Base-by-base conservation (phyloP, 257 asterid genomes). In the Lithospermum erythrorhizon region DNA sequence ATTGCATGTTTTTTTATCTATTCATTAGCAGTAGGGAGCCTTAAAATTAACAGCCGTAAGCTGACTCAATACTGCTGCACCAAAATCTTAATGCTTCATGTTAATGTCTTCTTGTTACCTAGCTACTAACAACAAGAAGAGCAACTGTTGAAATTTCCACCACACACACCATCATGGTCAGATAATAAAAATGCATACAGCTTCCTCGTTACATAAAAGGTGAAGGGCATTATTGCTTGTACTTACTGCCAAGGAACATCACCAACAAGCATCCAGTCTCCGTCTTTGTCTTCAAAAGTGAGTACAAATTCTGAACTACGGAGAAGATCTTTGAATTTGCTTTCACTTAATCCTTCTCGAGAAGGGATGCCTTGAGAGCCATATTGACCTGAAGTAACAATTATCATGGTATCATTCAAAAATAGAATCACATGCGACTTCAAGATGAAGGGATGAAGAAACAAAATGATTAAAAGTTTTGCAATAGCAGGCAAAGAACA, bases 171-270 rank as follows among this genome's bases (percentile, higher is more conserved):
- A n/a, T n/a, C n/a, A n/a, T n/a, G n/a, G n/a, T n/a, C n/a, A n/a
- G n/a, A n/a, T n/a, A n/a, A n/a, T n/a, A n/a, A n/a, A n/a, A n/a
- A n/a, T n/a, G n/a, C n/a, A n/a, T n/a, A n/a, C n/a, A n/a, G n/a
- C n/a, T n/a, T n/a, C n/a, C n/a, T n/a, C n/a, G n/a, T n/a, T n/a
- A n/a, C n/a, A n/a, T n/a, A n/a, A n/a, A n/a, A n/a, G n/a, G n/a
- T 35, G 45, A 13, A 35, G 45, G 45, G 45, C 1, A 8, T 35
- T 3, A 35, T 35, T 35, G 45, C 14, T 9, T 17, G 62, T 9
- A 70, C 95, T 82, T 77, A 86, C 95, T 76, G 84, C 95, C 96
- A 90, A 20, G 98, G 98, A 41, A 90, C 98, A 78, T 90, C 98
- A 23, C 98, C 98, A 9, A 83, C 96, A 0, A 90, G 66, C 98